Base-by-base conservation (phyloP, 139 green algal species). In the Marvania coccoides region DNA sequence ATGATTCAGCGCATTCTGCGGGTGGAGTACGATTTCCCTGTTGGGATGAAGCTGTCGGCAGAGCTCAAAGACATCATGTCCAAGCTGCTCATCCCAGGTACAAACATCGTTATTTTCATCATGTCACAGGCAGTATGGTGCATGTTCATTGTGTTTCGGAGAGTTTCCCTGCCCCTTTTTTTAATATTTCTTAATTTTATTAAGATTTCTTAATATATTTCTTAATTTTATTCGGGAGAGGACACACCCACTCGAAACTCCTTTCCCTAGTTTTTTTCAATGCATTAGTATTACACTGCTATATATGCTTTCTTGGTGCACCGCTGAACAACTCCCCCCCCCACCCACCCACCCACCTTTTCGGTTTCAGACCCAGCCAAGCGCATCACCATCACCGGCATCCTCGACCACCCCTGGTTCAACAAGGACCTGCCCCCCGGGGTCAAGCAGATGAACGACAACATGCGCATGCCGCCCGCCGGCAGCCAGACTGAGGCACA, bases 361-460 rank as follows among this genome's bases (percentile, higher is more conserved):
- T 0, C 14, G 61, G 60, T 13, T 39, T 24, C 37, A 3, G 85
- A 96, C 63, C 88, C 93, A 2, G 34, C 46, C n/a, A 76, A 82
- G 58, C 86, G 93, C 53, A 90, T 95, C 70, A 86, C 72, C 34
- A 84, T 97, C 5, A 46, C 61, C 6, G 79, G 88, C 63, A 87
- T 96, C 51, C 61, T 78, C 61, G 23, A 73, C 45, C 86, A 93
- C 64, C 80, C 85, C 14, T 98, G 89, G 89, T 98, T 91, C 76
- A 67, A 74, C 42, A 91, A 88, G 65, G 90, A 95, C 70, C 85
- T 97, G 67, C 91, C 91, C n/a, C 79, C 79, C 4, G 89, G 92
- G 14, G 83, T 94, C 7, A 69, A 68, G 40, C 81, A 85, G 33
- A 92, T 95, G 87, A 95, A 95, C 61, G 74, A 79, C 59, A 79